phyloP scores from a whole-genome alignment of 345 rosid genomes.

The Zanthoxylum bungeanum region DNA sequence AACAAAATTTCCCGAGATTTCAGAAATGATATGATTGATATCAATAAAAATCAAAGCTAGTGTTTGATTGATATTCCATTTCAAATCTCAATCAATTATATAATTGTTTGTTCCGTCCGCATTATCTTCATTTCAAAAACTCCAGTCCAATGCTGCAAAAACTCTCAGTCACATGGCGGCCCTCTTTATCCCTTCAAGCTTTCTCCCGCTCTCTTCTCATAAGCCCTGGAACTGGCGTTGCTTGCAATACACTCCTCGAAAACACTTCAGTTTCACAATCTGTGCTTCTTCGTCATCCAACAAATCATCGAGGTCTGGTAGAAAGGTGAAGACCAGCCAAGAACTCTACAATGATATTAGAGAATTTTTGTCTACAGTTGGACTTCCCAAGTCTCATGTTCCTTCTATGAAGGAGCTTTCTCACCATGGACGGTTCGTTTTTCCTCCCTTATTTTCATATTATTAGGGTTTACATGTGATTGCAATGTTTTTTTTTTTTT shows the following conservation, averaged over 20 bases:
- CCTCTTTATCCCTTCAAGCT: constrained; percentile 26
- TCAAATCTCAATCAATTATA: too few species aligned
- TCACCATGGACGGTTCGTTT: constrained; percentile 68
- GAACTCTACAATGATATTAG: constrained; percentile 66
- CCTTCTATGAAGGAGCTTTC: constrained; percentile 81
- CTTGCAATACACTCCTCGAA: constrained; percentile 17
- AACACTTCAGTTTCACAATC: constrained; percentile 25
- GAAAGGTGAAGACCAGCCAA: constrained; percentile 72
- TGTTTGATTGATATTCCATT: too few species aligned
- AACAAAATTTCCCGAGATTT: too few species aligned
- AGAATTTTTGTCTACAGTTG: constrained; percentile 59
- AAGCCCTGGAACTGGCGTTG: constrained; percentile 22
- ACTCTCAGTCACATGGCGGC: constrained; percentile 44
- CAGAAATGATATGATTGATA: too few species aligned
- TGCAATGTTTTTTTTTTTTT: too few species aligned
- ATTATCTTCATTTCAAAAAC: not conserved
- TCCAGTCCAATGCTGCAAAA: constrained; percentile 17
- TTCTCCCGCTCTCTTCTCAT: constrained; percentile 26
- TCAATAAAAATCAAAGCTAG: too few species aligned
- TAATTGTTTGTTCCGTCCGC: too few species aligned
- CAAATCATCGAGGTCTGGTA: constrained; percentile 44
- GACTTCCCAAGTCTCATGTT: constrained; percentile 64
- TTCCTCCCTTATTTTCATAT: not conserved
- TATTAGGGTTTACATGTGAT: not conserved
- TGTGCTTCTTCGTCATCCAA: constrained; percentile 42